Percentiles rank a stretch among this genome's conserved stretches.
phyloP scores from a whole-genome alignment of 2,329 filamentous ascomycete species.

The Acephala macrosclerotiorum region DNA sequence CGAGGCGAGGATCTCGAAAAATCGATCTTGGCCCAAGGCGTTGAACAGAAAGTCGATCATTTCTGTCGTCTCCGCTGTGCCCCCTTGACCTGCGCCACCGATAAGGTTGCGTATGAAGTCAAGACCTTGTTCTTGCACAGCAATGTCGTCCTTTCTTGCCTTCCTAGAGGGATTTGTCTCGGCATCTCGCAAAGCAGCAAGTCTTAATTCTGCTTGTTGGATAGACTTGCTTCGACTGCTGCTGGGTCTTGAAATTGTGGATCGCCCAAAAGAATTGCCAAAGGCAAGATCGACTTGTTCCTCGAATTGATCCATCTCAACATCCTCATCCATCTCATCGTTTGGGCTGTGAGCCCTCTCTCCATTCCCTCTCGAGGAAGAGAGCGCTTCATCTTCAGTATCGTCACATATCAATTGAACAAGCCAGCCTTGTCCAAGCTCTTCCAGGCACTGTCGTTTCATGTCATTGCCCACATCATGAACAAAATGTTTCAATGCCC shows the following conservation, averaged over 20 bases:
- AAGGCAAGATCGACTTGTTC: slow-evolving; percentile 45
- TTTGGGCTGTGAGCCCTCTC: slow-evolving; percentile 26
- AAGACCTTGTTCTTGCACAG: slow-evolving; percentile 89
- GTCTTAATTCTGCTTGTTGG: slow-evolving; percentile 57
- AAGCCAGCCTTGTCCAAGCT: slow-evolving; percentile 81
- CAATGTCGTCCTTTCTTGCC: slow-evolving; percentile 78
- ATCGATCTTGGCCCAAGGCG: slow-evolving; percentile 75
- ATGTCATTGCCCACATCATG: slow-evolving; percentile 73
- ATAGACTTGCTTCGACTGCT: slow-evolving; percentile 46
- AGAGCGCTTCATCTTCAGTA: slow-evolving; percentile 59
- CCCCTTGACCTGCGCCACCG: slow-evolving; percentile 62
- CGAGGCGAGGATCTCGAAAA: slow-evolving; percentile 82
- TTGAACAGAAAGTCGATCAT: slow-evolving; percentile 89
- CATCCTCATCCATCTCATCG: slow-evolving; percentile 63
- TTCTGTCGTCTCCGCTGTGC: slow-evolving; percentile 60
- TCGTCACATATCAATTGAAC: slow-evolving; percentile 77
- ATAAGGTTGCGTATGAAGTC: slow-evolving; percentile 92
- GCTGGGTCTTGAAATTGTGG: slow-evolving; percentile 35
- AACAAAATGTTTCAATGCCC: slow-evolving; percentile 92
- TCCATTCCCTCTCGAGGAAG: slow-evolving; percentile 45
- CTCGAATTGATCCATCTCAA: slow-evolving; percentile 61
- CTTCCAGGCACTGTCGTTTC: slow-evolving; percentile 80
- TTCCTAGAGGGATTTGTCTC: slow-evolving; percentile 74
- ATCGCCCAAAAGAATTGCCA: slow-evolving; percentile 30
- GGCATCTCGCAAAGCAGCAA: slow-evolving; percentile 63